Base-by-base conservation (phyloP, 1,284 basidiomycete species). In the Rhodotorula sp. region DNA sequence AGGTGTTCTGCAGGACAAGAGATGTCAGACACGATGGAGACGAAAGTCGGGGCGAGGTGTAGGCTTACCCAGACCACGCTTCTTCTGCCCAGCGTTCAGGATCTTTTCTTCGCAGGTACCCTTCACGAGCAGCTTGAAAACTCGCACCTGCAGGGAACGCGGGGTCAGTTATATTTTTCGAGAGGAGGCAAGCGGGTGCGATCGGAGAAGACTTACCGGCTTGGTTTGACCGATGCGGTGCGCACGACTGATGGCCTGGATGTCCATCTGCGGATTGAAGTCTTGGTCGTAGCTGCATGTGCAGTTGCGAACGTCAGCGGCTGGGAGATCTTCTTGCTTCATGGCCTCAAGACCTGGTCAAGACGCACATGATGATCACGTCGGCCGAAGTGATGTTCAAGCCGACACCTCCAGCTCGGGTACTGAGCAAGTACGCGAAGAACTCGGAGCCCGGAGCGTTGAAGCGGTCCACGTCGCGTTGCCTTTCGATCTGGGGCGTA, bases 291-390 rank as follows among this genome's bases (percentile, higher is more conserved):
- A 75, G 47, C 67, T 64, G 60, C 38, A 18, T 15, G 6, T n/a
- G 3, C 21, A 19, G 1, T 43, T 1, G 45, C 47, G 2, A 62
- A 57, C 56, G 1, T 16, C 16, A 28, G 34, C 34, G 34, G 34
- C 34, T 8, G 34, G 34, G 34, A 34, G 54, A n/a, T 54, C 16
- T 16, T 16, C 5, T 21, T 14, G 7, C n/a, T 55, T 12, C 58
- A 18, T 26, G 18, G 8, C 15, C 14, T 18, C 34, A 34, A 34
- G 5, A 7, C 3, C 5, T 2, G 19, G 6, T 3, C 5, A 2
- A 26, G 90, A 79, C 93, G 77, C 88, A 90, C 63, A 97, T 88
- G 69, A 98, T 93, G 59, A 97, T 94, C 2, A 91, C 93, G 77
- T 95, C 92, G 49, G 93, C 92, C 1, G 81, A 79, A 31, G 83